Evolutionary conservation across 306 rosid genomes (phyloP), one percentile per base, ranked within the genome.

Genomic region (Cucumis melo): DNA sequence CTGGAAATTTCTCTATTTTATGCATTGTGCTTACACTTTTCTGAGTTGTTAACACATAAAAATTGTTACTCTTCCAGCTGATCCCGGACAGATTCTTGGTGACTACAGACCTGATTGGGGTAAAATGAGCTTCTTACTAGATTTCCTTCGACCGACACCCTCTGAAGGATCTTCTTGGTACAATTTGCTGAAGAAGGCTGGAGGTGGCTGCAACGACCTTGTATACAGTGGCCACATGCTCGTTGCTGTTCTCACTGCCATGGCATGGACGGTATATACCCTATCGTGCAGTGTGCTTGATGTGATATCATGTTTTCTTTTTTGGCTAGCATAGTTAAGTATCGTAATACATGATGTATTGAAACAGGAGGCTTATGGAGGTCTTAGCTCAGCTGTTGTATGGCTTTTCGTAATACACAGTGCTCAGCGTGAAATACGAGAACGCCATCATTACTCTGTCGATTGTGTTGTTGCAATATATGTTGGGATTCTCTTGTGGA

Each of bases 151-250:
- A 38, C 97, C 98, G 8, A 87, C 89, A 10, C 73, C 78, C 29
- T 75, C 87, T 0, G 97, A 91, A 76, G 97, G 94, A 83, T 63
- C 97, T 77, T 50, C 93, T 12, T 94, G 98, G 98, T 87, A 58
- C 86, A 72, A 80, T 94, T 77, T 89, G 80, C 89, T 94, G 64
- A 94, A 75, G 86, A 91, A 83, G 80, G 97, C 98, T 12, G 98
- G 88, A 75, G 98, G 98, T 8, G 98, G 98, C 77, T 93, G 98
- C 88, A 93, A 93, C 78, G 98, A 94, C 87, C 97, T 94, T 57
- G 20, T 94, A 63, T 94, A 85, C 84, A 94, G 98, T 59, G 98
- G 98, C 62, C 98, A 94, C 90, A 88, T 94, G 91, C 85, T 94
- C 15, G 98, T 91, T 81, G 98, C 97, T 21, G 98, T 87, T 15